These are phyloP conservation scores for Candida frijolesensis DNA, from an alignment of 1,139 yeast genomes.

Conservation along the genomic window DNA sequence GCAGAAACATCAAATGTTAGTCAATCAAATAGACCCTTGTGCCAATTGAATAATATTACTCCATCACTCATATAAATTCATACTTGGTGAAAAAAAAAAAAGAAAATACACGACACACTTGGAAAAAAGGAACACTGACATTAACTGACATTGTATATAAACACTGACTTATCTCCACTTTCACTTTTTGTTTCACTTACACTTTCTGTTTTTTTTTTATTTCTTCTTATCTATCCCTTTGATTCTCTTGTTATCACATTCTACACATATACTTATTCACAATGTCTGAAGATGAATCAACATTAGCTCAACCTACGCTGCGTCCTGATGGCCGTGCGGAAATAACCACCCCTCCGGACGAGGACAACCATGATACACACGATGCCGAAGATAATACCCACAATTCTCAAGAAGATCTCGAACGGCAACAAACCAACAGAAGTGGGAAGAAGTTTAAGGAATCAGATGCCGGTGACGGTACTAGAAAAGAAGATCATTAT, in stretches of 20 bases:
- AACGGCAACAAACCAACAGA: conserved; percentile 7
- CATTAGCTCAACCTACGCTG: neutral
- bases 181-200: too few species aligned
- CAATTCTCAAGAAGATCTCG: conserved; percentile 3
- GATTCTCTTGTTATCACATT: neutral
- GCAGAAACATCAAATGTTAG: too few species aligned
- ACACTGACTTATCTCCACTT: neutral
- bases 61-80: too few species aligned
- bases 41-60: too few species aligned
- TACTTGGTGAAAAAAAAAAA: too few species aligned
- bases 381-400: neutral
- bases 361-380: neutral
- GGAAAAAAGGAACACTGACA: neutral
- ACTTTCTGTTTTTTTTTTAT: neutral
- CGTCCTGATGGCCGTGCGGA: neutral
- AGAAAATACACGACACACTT: too few species aligned
- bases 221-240: neutral
- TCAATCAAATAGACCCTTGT: too few species aligned
- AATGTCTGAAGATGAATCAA: neutral
- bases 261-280: neutral
- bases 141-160: neutral
- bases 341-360: neutral
- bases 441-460: conserved; percentile 23
- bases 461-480: conserved; percentile 48
- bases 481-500: conserved; percentile 40